Conservation (phyloP, 2,329 filamentous ascomycete genomes). For the Zymoseptoria brevis region DNA sequence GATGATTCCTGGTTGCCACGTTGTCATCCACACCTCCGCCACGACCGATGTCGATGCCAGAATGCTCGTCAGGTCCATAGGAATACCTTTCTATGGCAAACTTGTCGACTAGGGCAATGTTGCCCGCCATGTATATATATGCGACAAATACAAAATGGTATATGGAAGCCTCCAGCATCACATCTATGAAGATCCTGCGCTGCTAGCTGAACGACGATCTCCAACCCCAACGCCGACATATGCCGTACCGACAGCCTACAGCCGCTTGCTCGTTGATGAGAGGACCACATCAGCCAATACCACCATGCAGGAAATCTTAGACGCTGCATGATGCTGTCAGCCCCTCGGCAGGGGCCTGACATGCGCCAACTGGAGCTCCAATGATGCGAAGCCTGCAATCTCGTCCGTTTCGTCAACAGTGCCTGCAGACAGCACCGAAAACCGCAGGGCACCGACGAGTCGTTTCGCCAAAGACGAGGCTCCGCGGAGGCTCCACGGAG, state of each 20-base stretch:
- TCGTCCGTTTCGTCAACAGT: background rate
- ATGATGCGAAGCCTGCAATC: background rate
- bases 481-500: too few relatives aligned
- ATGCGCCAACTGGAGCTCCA: background rate
- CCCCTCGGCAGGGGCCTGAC: background rate
- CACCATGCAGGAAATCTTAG: background rate
- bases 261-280: background rate
- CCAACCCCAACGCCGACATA: background rate
- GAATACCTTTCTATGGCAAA: constrained; percentile 77
- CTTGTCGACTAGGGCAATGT: constrained; percentile 41
- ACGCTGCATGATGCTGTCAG: background rate
- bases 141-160: background rate
- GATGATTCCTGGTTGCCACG: constrained; percentile 78
- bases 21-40: constrained; percentile 77
- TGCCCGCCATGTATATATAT: background rate
- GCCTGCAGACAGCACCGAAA: background rate
- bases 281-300: background rate
- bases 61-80: constrained; percentile 62
- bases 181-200: background rate
- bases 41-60: constrained; percentile 78
- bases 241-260: background rate
- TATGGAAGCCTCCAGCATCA: background rate
- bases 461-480: too few relatives aligned
- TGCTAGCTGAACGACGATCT: background rate
- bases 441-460: background rate